Evolutionary conservation across 441 rosid species (phyloP), one percentile per base, ranked within the genome.

Genomic region (Capsella rubella): DNA sequence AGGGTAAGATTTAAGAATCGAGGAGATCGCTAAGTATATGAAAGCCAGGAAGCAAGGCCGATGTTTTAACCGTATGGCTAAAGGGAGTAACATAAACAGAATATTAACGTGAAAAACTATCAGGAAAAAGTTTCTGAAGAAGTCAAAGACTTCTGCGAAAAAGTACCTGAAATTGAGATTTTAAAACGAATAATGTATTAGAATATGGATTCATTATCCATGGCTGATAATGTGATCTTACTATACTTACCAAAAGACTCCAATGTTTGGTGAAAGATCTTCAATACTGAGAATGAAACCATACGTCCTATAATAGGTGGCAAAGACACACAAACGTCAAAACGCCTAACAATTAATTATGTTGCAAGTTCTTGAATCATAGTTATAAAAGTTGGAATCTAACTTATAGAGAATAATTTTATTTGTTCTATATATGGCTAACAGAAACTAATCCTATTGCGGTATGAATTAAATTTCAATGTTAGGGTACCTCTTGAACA

Each of bases 71-170:
- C 98, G 86, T 78, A 93, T 91, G 70, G 95, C 94, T 78, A 95
- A 83, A 4, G 97, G 97, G 77, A 90, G 80, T 64, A 93, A 74
- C 98, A 93, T 87, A 64, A 91, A 89, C 67, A 93, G 59, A 68
- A 91, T 87, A 83, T 91, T 93, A 72, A 82, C 73, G 76, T 90
- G 97, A 88, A 95, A 95, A 64, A 95, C 97, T 67, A 93, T 89
- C 84, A 93, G 74, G 80, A 95, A 95, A 87, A 95, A 95, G 58
- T 79, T 85, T 84, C 95, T 83, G 90, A 95, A 91, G 80, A 90
- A 93, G 61, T 91, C 89, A 58, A 93, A 93, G 72, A 93, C 99
- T 88, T 95, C 98, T 0, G 98, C 99, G 79, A 91, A 95, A 90
- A 95, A 93, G 86, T 95, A 93, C 98, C 98, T 91, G 90, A 84